Percentiles rank a stretch among this genome's conserved stretches.
Evolutionary conservation across 78 protist species (phyloP).

Genomic region (Dictyostelium firmibasis): DNA sequence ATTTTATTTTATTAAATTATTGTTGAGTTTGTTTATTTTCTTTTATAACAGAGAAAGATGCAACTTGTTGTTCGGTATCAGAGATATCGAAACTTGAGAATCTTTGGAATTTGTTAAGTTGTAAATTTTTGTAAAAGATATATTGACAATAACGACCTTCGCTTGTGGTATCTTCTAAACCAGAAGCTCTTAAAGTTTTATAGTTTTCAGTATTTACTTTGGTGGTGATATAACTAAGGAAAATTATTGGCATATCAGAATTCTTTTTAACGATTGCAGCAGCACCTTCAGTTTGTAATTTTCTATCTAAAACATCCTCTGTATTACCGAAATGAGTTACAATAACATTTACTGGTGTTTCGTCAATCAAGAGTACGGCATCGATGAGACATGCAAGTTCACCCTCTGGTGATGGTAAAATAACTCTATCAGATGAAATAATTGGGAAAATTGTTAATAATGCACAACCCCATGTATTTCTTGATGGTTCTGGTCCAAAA

Average conservation of each 20-base stretch:
- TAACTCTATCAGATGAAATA: slow-evolving; percentile 42
- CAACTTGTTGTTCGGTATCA: slow-evolving; percentile 68
- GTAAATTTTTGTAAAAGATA: slow-evolving; percentile 47
- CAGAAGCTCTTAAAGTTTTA: slow-evolving; percentile 29
- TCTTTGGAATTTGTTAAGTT: slow-evolving; percentile 22
- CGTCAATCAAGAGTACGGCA: slow-evolving; percentile 26
- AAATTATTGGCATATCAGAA: slow-evolving; percentile 57
- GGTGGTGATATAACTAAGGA: slow-evolving; percentile 55
- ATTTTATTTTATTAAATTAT: too few relatives aligned
- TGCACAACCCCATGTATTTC: slow-evolving; percentile 80
- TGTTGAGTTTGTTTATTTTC: neutral
- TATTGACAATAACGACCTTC: slow-evolving; percentile 72
- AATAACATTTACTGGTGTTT: slow-evolving; percentile 30
- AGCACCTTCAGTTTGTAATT: slow-evolving; percentile 69
- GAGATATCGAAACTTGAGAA: slow-evolving; percentile 41
- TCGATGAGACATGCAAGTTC: slow-evolving; percentile 74
- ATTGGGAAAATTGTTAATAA: slow-evolving; percentile 64
- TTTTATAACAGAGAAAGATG: neutral
- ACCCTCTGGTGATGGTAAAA: slow-evolving; percentile 78
- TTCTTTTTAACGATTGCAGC: slow-evolving; percentile 49
- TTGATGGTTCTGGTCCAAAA: slow-evolving; percentile 70
- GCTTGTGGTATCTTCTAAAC: slow-evolving; percentile 58
- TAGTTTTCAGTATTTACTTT: slow-evolving; percentile 52
- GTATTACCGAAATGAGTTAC: slow-evolving; percentile 78
- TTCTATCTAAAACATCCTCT: slow-evolving; percentile 56